Conservation (phyloP, 1,139 yeast genomes). For the Nadsonia starkeyi-henricii region DNA sequence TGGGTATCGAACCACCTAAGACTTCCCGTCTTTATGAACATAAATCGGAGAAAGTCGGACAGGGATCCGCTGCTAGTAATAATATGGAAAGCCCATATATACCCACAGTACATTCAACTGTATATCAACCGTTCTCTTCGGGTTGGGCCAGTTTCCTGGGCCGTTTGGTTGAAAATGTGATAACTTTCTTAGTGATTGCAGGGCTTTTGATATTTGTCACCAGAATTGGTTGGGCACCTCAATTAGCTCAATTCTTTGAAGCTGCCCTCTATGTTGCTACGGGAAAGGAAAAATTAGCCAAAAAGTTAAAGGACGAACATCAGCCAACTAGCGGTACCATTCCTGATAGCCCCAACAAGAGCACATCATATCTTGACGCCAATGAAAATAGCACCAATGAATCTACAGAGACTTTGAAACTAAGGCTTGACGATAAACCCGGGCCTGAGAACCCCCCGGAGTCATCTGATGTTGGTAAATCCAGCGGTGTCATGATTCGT, state of each 20-base stretch:
- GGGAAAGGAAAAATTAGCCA: slow-evolving; percentile 3
- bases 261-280: slow-evolving; percentile 6
- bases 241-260: slow-evolving; percentile 16
- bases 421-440: no score
- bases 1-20: neutral
- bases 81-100: neutral
- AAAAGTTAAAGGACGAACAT: neutral
- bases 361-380: no score
- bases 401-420: no score
- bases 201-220: slow-evolving; percentile 25
- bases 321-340: neutral
- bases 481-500: no score
- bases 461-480: no score
- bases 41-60: neutral
- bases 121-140: slow-evolving; percentile 4
- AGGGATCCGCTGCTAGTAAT: neutral
- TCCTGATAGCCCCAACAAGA: neutral
- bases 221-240: slow-evolving; percentile 29
- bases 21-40: neutral
- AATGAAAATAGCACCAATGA: no score
- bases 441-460: no score
- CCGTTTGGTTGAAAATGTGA: slow-evolving; percentile 35
- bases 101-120: neutral
- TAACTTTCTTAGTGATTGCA: slow-evolving; percentile 29
- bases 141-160: slow-evolving; percentile 14